Evolutionary conservation across 2,329 filamentous ascomycete genomes (phyloP).

Genomic region (Pseudocercospora fijiensis): DNA sequence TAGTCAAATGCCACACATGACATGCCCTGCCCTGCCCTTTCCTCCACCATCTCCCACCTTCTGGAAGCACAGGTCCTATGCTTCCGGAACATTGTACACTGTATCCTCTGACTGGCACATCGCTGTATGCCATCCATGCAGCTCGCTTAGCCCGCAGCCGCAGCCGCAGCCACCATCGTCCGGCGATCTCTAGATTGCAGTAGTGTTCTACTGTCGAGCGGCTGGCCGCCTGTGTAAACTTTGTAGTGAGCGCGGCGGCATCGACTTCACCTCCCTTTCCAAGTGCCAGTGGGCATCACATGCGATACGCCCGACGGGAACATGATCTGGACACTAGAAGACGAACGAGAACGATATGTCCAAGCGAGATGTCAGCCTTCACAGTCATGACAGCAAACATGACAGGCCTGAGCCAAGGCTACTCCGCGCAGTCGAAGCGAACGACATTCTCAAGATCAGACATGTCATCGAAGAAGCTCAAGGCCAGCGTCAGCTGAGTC

Average conservation of each 20-base stretch:
- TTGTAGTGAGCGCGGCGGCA: constrained; percentile 1
- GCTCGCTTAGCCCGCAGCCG: constrained; percentile 15
- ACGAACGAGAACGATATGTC: constrained; percentile 15
- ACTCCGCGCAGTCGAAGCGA: constrained; percentile 43
- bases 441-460: constrained; percentile 39
- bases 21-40: too few species aligned
- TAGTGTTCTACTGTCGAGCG: constrained; percentile 13
- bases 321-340: background rate
- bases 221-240: constrained; percentile 9
- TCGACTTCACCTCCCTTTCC: background rate
- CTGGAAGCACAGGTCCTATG: background rate
- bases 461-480: constrained; percentile 38
- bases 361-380: constrained; percentile 20
- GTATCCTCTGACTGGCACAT: background rate
- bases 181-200: constrained; percentile 8
- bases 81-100: background rate
- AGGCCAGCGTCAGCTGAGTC: constrained; percentile 40
- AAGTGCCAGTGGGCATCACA: background rate
- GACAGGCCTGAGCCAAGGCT: constrained; percentile 44
- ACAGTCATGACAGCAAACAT: constrained; percentile 22
- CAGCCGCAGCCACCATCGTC: constrained; percentile 18
- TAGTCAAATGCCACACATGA: background rate
- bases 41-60: background rate
- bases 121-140: background rate
- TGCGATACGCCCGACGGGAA: background rate